Percentiles rank a stretch among this genome's conserved stretches.
phyloP scores from a whole-genome alignment of 345 rosid genomes.

The Firmiana major region DNA sequence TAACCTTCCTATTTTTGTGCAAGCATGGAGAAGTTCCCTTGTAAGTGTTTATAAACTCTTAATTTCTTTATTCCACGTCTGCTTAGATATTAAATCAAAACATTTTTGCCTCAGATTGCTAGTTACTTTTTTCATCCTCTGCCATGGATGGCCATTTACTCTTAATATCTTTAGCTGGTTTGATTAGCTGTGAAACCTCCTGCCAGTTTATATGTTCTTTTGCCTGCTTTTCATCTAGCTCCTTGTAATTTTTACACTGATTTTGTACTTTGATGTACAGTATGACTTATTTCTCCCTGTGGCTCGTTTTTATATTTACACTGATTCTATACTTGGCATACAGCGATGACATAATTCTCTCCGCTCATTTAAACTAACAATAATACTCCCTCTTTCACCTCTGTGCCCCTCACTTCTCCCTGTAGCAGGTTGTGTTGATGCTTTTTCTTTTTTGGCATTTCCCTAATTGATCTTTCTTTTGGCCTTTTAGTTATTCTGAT shows the following conservation, averaged over 20 bases:
- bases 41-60: neutral
- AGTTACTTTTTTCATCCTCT: neutral
- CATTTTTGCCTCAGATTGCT: neutral
- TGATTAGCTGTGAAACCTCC: neutral
- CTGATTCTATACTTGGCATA: neutral
- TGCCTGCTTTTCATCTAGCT: neutral
- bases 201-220: neutral
- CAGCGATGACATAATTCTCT: neutral
- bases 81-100: neutral
- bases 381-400: neutral
- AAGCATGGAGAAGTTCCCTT: conserved; percentile 1
- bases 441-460: neutral
- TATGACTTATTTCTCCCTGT: neutral
- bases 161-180: neutral
- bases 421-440: neutral
- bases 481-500: neutral
- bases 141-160: neutral
- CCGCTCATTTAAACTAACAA: neutral
- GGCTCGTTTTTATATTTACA: neutral
- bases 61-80: neutral
- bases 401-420: neutral
- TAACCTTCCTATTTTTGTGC: neutral
- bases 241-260: neutral
- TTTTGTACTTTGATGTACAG: neutral
- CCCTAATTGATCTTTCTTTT: neutral